phyloP scores from a whole-genome alignment of 2,329 filamentous ascomycete genomes.

The Exophiala phaeomuriformis region DNA sequence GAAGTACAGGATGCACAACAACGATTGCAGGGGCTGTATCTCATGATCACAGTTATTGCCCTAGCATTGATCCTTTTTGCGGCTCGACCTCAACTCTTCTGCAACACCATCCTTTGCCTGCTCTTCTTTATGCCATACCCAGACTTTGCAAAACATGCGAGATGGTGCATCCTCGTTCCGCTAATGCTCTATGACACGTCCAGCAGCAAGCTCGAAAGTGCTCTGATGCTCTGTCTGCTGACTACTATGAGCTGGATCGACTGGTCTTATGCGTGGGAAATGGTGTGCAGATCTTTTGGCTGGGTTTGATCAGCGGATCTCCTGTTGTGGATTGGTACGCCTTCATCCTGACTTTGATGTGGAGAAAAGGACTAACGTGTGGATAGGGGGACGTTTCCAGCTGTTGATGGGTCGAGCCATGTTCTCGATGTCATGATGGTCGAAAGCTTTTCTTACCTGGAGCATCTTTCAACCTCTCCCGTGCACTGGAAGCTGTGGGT shows the following conservation, averaged over 20 bases:
- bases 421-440: too few species aligned
- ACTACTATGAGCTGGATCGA: not conserved
- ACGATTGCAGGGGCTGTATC: not conserved
- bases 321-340: too few species aligned
- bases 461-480: too few species aligned
- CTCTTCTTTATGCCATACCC: slow-evolving; percentile 5
- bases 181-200: not conserved
- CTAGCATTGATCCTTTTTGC: not conserved
- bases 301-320: not conserved
- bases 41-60: not conserved
- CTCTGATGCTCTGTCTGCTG: not conserved
- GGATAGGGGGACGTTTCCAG: too few species aligned
- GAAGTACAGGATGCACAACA: not conserved
- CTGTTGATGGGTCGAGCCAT: too few species aligned
- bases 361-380: too few species aligned
- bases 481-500: too few species aligned
- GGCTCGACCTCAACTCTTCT: not conserved
- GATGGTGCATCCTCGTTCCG: slow-evolving; percentile 4
- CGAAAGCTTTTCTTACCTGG: too few species aligned
- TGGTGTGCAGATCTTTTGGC: not conserved
- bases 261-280: not conserved
- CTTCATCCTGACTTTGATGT: too few species aligned
- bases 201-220: slow-evolving; percentile 1
- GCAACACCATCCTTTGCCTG: not conserved
- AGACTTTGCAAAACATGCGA: not conserved